A percentile compares a stretch with the other conserved stretches of the same genome.
Conservation (phyloP, 2,329 filamentous ascomycete genomes). For the Alternaria triticimaculans region DNA sequence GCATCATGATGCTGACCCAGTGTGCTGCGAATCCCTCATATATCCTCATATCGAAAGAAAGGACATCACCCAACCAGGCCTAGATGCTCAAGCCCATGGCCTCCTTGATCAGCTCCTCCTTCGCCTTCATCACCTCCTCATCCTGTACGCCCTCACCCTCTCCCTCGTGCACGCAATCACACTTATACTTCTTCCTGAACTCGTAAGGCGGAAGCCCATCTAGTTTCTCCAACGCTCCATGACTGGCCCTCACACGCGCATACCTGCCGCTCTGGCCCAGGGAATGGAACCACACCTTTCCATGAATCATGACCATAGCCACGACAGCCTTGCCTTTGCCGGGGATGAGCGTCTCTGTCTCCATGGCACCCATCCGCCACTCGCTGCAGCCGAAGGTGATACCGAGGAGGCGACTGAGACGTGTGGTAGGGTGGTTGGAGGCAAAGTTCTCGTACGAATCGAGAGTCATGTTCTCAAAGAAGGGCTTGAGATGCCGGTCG, state of each 20-base stretch:
- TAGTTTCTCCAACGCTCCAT: conserved; percentile 61
- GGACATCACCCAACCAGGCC: background rate
- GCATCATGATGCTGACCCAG: background rate
- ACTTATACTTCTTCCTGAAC: conserved; percentile 67
- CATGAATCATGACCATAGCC: conserved; percentile 79
- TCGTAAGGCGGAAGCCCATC: conserved; percentile 61
- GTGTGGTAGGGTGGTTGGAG: conserved; percentile 81
- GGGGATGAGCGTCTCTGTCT: conserved; percentile 55
- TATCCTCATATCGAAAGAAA: background rate
- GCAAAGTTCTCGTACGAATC: conserved; percentile 79
- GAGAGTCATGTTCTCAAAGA: conserved; percentile 83
- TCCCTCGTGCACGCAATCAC: conserved; percentile 61
- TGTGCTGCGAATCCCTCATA: background rate
- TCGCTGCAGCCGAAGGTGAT: conserved; percentile 70
- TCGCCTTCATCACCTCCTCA: conserved; percentile 6
- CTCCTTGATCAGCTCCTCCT: conserved; percentile 22
- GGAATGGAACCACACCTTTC: conserved; percentile 67
- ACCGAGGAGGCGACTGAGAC: conserved; percentile 69
- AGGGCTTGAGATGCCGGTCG: conserved; percentile 72
- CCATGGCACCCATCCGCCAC: conserved; percentile 53
- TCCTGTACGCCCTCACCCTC: background rate
- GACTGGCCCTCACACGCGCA: conserved; percentile 73
- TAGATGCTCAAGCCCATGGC: conserved; percentile 26
- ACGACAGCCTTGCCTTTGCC: conserved; percentile 59
- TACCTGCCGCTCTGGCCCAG: conserved; percentile 70